phyloP scores from a whole-genome alignment of 805 yeast genomes.

The Huiozyma naganishii region DNA sequence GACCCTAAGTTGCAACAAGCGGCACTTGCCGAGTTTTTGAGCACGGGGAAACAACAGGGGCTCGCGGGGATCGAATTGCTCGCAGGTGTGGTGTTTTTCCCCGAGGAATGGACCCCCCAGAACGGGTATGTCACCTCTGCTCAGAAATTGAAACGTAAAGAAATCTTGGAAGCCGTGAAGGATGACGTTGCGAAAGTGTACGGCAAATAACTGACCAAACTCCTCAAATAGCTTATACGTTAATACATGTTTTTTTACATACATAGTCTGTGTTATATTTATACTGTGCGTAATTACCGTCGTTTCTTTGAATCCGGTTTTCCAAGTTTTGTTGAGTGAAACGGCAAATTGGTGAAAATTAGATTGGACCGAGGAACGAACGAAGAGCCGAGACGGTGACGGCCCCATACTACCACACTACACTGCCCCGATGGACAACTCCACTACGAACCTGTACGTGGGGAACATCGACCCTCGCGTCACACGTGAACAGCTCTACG shows the following conservation, averaged over 20 bases:
- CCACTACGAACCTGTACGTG: constrained; percentile 45
- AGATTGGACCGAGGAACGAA: too few relatives aligned
- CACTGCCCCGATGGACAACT: background rate
- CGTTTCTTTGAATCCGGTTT: too few relatives aligned
- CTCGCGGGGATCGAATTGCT: constrained; percentile 78
- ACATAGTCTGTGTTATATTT: too few relatives aligned
- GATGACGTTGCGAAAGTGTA: constrained; percentile 61
- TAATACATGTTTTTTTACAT: too few relatives aligned
- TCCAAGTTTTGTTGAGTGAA: too few relatives aligned
- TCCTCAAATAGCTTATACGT: too few relatives aligned
- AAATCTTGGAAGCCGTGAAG: constrained; percentile 63
- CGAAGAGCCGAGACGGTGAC: too few relatives aligned
- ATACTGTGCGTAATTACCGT: too few relatives aligned
- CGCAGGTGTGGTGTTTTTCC: constrained; percentile 64
- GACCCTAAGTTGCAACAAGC: constrained; percentile 46
- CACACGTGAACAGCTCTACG: constrained; percentile 62
- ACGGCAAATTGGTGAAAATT: too few relatives aligned
- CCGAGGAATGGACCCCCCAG: constrained; percentile 97
- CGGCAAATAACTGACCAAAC: background rate
- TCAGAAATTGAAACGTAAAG: constrained; percentile 89
- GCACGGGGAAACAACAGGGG: constrained; percentile 74
- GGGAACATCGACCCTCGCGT: constrained; percentile 77
- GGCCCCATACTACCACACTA: too few relatives aligned
- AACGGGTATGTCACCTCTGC: constrained; percentile 91
- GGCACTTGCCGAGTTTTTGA: constrained; percentile 48